Evolutionary conservation across 169 alveolate species (phyloP).

Genomic region (Plasmodium blacklocki): DNA sequence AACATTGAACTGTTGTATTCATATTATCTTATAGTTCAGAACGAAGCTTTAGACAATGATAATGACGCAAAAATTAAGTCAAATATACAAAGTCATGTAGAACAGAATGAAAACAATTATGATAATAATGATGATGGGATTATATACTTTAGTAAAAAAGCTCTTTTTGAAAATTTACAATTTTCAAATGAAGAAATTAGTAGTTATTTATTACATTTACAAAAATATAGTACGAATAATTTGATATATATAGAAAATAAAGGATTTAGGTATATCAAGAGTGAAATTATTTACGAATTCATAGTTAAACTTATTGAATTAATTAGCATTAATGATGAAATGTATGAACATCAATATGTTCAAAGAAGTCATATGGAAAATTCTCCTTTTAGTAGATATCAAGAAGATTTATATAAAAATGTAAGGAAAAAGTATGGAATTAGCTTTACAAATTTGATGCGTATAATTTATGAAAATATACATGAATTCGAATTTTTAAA

Average conservation of each 20-base stretch:
- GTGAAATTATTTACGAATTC: slow-evolving; percentile 63
- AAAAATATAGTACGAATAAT: slow-evolving; percentile 67
- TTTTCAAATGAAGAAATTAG: slow-evolving; percentile 70
- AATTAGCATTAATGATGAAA: slow-evolving; percentile 53
- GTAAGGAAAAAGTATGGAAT: slow-evolving; percentile 55
- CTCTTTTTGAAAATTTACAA: slow-evolving; percentile 56
- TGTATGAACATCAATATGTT: slow-evolving; percentile 37
- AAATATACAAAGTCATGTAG: background rate
- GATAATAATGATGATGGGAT: slow-evolving; percentile 40
- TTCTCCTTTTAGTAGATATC: slow-evolving; percentile 16
- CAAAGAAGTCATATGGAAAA: slow-evolving; percentile 16
- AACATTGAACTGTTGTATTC: slow-evolving; percentile 50
- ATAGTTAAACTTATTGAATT: slow-evolving; percentile 55
- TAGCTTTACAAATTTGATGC: slow-evolving; percentile 27
- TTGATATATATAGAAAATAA: slow-evolving; percentile 44
- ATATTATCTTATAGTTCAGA: slow-evolving; percentile 41
- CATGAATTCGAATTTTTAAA: slow-evolving; percentile 46
- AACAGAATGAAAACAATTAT: background rate
- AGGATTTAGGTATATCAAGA: slow-evolving; percentile 62
- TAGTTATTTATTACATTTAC: slow-evolving; percentile 66
- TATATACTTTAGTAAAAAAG: slow-evolving; percentile 52
- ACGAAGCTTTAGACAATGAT: slow-evolving; percentile 10
- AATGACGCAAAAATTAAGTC: background rate
- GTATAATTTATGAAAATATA: slow-evolving; percentile 39
- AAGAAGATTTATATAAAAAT: slow-evolving; percentile 27